A percentile compares a stretch with the other conserved stretches of the same genome.
These are phyloP conservation scores for Phytophthora lateralis DNA, from an alignment of 352 stramenopile genomes.

Conservation along the genomic window DNA sequence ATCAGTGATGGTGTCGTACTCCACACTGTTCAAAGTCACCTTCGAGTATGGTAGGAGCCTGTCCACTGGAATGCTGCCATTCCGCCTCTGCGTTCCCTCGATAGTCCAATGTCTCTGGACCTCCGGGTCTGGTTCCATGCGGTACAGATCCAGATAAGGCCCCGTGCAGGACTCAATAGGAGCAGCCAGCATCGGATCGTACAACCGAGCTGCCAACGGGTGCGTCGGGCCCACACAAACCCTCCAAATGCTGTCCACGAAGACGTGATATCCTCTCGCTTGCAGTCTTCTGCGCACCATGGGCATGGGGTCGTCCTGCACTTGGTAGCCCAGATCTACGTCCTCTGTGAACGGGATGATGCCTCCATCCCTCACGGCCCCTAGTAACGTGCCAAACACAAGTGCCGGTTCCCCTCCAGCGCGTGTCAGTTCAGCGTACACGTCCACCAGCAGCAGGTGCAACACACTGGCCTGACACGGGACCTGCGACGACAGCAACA, in stretches of 20 bases:
- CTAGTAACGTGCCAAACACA: conserved; percentile 44
- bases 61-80: conserved; percentile 26
- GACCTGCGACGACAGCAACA: conserved; percentile 12
- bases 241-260: conserved; percentile 43
- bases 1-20: conserved; percentile 48
- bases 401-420: conserved; percentile 21
- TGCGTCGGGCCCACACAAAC: conserved; percentile 53
- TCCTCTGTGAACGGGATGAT: conserved; percentile 55
- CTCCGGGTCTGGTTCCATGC: conserved; percentile 30
- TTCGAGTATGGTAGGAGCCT: conserved; percentile 38
- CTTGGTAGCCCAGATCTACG: conserved; percentile 39
- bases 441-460: conserved; percentile 46
- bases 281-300: conserved; percentile 21
- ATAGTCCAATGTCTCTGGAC: conserved; percentile 18
- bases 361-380: conserved; percentile 38
- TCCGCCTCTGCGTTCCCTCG: conserved; percentile 17
- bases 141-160: conserved; percentile 54
- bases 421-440: conserved; percentile 32
- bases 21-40: conserved; percentile 39
- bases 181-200: conserved; percentile 31
- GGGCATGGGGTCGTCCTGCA: conserved; percentile 11
- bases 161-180: conserved; percentile 34
- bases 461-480: conserved; percentile 41
- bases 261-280: conserved; percentile 49
- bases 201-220: conserved; percentile 42